Evolutionary conservation across 108 stramenopile species (phyloP).

Genomic region (Pelagomonas calceolata): DNA sequence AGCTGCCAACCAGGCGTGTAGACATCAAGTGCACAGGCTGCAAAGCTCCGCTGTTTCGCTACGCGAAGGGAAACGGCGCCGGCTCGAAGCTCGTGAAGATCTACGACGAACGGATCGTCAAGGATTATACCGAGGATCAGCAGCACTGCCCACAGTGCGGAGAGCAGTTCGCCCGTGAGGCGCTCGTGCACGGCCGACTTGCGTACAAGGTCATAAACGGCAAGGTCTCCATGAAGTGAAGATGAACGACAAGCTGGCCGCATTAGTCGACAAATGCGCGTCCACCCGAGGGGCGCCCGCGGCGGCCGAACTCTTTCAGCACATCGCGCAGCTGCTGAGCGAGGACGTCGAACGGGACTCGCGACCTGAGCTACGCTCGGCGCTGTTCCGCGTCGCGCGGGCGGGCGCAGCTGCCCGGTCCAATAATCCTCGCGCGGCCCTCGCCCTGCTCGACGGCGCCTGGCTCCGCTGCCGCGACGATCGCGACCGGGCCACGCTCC

Average conservation of each 20-base stretch:
- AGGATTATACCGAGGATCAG: neutral
- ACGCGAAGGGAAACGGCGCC: constrained; percentile 7
- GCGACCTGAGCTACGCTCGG: too few species aligned
- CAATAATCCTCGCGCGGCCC: neutral
- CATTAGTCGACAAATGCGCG: too few species aligned
- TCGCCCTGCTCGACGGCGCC: neutral
- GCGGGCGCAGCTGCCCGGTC: too few species aligned
- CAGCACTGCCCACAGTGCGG: neutral
- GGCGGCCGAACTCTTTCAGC: too few species aligned
- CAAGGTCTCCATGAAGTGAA: constrained; percentile 2
- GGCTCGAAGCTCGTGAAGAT: constrained; percentile 1
- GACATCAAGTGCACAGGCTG: neutral
- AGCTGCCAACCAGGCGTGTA: neutral
- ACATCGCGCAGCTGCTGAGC: too few species aligned
- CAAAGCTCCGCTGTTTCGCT: neutral
- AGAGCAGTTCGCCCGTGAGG: neutral
- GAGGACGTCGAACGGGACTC: too few species aligned
- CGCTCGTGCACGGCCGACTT: neutral
- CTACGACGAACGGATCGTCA: constrained; percentile 1
- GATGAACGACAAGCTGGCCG: neutral
- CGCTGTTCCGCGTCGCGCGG: too few species aligned
- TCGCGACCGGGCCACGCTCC: neutral
- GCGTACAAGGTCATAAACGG: constrained; percentile 3
- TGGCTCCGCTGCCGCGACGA: neutral
- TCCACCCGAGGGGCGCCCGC: too few species aligned